These are phyloP conservation scores for Meira nashicola DNA, from an alignment of 1,284 basidiomycete genomes.

Conservation along the genomic window DNA sequence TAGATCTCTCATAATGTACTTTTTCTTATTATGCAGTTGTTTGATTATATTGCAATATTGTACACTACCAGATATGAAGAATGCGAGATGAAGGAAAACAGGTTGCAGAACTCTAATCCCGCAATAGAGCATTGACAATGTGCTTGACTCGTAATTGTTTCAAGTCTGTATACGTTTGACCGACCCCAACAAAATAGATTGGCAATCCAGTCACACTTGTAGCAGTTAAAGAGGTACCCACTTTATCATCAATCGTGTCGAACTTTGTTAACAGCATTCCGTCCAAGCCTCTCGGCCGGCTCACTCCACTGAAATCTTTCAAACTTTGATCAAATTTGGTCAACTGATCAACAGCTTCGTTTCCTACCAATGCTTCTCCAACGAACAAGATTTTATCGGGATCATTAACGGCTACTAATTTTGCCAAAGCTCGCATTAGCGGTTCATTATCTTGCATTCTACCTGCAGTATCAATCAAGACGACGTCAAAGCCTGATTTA, in stretches of 20 bases:
- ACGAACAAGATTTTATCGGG: constrained; percentile 53
- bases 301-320: constrained; percentile 49
- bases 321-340: constrained; percentile 48
- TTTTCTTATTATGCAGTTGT: not conserved
- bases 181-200: constrained; percentile 50
- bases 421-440: constrained; percentile 50
- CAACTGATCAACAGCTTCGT: constrained; percentile 52
- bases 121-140: constrained; percentile 50
- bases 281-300: constrained; percentile 36
- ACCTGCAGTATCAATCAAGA: constrained; percentile 52
- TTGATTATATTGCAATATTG: not conserved
- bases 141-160: constrained; percentile 48
- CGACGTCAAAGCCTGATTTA: constrained; percentile 44
- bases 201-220: constrained; percentile 49
- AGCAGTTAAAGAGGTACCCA: constrained; percentile 47
- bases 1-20: no score
- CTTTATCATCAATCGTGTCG: constrained; percentile 49
- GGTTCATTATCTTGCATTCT: constrained; percentile 53
- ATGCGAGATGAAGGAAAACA: no score
- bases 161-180: constrained; percentile 52
- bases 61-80: constrained; percentile 1
- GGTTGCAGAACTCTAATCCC: constrained; percentile 22
- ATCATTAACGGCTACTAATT: constrained; percentile 47
- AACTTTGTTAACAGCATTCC: constrained; percentile 52
- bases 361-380: constrained; percentile 52